Evolutionary conservation across 331 rosid species (phyloP), one percentile per base, ranked within the genome.

Genomic region (Saraca asoca): DNA sequence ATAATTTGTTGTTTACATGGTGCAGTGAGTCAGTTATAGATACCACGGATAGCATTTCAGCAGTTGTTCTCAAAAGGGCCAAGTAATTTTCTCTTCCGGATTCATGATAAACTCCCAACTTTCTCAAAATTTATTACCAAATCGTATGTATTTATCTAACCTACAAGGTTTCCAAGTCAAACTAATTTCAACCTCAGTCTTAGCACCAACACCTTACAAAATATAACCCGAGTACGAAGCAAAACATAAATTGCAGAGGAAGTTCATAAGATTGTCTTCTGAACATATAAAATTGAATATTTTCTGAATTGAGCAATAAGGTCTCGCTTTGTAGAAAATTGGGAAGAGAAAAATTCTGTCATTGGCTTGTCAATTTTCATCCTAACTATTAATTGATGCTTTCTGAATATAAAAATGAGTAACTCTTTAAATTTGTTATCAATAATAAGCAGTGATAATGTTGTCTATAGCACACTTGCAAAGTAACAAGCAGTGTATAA

Each of bases 101-200:
- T 68, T 68, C 46, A 43, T 42, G 18, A 19, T 20, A 43, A 38
- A 41, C 6, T 37, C 13, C 35, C 45, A 53, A 68, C 15, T 17
- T 34, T 61, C 39, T 9, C 6, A 4, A 45, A 51, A 59, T 51
- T 17, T 51, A 59, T 52, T 42, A 67, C 20, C 19, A 58, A 51
- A 43, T 33, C 43, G 67, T n/a, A n/a, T n/a, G n/a, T n/a, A n/a
- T n/a, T n/a, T 51, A 51, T 38, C 66, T 8, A 55, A 9, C 64
- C 42, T 50, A 42, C 73, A 66, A 34, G n/a, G 43, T 58, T 50
- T 42, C 52, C 58, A 67, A 6, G 51, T 51, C 33, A 33, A 31
- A 50, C 31, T 29, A 51, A 58, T 51, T 58, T 66, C 29, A 12
- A 13, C 51, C 43, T 58, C 49, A 66, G 12, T 50, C 42, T 57